phyloP scores from a whole-genome alignment of 2,329 filamentous ascomycete genomes.

The Berkeleyomyces basicola region DNA sequence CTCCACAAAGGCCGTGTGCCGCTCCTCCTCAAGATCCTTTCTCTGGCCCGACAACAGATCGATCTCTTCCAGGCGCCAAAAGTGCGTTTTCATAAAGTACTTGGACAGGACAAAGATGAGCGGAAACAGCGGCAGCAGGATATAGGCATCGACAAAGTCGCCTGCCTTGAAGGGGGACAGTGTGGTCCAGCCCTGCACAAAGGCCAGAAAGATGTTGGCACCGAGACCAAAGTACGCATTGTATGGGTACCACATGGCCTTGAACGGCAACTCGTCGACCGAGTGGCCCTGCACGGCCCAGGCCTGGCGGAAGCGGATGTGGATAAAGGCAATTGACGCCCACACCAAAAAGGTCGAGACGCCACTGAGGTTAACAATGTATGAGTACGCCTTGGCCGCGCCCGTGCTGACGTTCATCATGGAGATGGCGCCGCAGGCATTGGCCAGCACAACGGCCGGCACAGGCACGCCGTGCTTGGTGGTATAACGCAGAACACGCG shows the following conservation, averaged over 20 bases:
- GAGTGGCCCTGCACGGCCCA: constrained; percentile 42
- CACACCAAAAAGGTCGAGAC: constrained; percentile 58
- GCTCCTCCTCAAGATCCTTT: constrained; percentile 34
- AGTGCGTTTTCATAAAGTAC: constrained; percentile 33
- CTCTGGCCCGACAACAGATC: constrained; percentile 40
- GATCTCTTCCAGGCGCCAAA: constrained; percentile 34
- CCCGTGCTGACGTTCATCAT: constrained; percentile 59
- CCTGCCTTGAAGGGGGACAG: constrained; percentile 40
- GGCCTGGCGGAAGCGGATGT: constrained; percentile 53
- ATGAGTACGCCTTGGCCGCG: constrained; percentile 45
- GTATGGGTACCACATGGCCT: constrained; percentile 37
- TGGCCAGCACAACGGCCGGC: constrained; percentile 49
- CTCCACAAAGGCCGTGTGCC: constrained; percentile 17
- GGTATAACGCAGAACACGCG: constrained; percentile 50
- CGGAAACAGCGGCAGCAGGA: constrained; percentile 41
- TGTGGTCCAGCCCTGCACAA: constrained; percentile 46
- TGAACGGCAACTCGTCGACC: constrained; percentile 37
- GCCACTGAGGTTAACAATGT: constrained; percentile 54
- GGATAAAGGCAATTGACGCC: constrained; percentile 52
- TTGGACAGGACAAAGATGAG: constrained; percentile 41
- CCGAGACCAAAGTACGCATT: constrained; percentile 42
- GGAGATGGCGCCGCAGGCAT: constrained; percentile 52
- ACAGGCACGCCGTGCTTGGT: constrained; percentile 45
- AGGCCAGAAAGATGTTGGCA: constrained; percentile 40
- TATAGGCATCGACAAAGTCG: constrained; percentile 47